Evolutionary conservation across 208 protist genomes (phyloP), one percentile per base, ranked within the genome.

Genomic region (Borovskyia barvae): DNA sequence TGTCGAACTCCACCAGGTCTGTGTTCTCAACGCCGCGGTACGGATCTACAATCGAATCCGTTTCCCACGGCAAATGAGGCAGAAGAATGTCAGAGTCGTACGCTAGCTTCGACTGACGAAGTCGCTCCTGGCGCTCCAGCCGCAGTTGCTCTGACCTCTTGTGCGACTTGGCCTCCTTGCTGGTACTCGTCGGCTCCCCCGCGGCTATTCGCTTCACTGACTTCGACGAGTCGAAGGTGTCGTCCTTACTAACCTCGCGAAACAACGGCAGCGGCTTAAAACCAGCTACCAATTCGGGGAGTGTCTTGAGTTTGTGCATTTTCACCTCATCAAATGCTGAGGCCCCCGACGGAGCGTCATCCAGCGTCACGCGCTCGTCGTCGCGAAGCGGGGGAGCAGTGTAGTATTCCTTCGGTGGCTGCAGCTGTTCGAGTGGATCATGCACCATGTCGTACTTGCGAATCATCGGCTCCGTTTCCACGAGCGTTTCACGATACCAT

Each of bases 301-400:
- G 40, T 7, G 76, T 78, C 60, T 72, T 67, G 9, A 92, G 55
- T 54, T 85, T 89, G 52, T 89, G 77, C 74, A 90, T 81, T 58
- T 93, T 93, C 33, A 72, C 41, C 62, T 90, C 83, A 54, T 95
- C 89, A 78, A 95, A 95, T 35, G 85, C 77, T n/a, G 89, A 90
- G 12, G 62, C 66, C 29, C 79, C 83, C 47, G 60, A 63, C 7
- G 60, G 59, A 24, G 80, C 75, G 65, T 90, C 81, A 64, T 95
- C 89, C 48, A 90, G 79, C 49, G 81, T 87, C 64, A 92, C 79
- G 46, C 80, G 72, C 37, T 68, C 74, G 37, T 81, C 77, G 33
- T 89, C 76, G 17, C 49, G 57, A 46, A 90, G 52, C 24, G 72
- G 50, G 11, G 81, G 73, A 5, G 81, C 83, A 25, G 58, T 50